Percentiles rank a stretch among this genome's conserved stretches.
Evolutionary conservation across 2,329 filamentous ascomycete genomes (phyloP).

Genomic region (Westerdykella ornata): DNA sequence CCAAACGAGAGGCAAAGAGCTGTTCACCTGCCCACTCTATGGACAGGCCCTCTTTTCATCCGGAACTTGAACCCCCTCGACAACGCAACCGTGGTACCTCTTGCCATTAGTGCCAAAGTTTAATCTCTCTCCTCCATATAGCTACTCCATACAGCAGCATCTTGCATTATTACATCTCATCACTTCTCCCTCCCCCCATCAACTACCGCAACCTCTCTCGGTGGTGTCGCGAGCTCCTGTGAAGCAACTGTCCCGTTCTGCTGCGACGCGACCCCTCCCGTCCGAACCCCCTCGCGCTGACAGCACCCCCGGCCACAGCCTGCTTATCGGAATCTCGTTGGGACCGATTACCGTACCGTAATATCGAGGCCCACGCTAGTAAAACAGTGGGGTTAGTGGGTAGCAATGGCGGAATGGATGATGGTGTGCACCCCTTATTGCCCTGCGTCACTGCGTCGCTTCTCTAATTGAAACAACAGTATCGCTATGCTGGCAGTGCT

Average conservation of each 20-base stretch:
- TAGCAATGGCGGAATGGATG: conserved; percentile 32
- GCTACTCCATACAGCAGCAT: not conserved
- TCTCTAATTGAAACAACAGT: conserved; percentile 21
- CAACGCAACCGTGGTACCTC: conserved; percentile 1
- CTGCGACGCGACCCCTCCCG: not conserved
- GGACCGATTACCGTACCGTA: conserved; percentile 17
- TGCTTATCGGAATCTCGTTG: conserved; percentile 28
- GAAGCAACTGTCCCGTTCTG: conserved; percentile 9
- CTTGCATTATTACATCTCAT: conserved; percentile 6
- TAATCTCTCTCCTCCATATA: conserved; percentile 8
- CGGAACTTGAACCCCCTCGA: conserved; percentile 2
- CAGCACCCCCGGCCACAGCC: conserved; percentile 20
- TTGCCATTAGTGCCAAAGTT: conserved; percentile 1
- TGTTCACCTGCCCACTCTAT: conserved; percentile 21
- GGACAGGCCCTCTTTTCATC: conserved; percentile 9
- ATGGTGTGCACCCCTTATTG: conserved; percentile 23
- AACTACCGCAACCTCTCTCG: conserved; percentile 4
- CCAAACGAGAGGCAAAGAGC: conserved; percentile 5
- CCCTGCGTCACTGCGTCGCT: conserved; percentile 2
- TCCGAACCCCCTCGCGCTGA: conserved; percentile 6
- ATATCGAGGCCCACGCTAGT: conserved; percentile 32
- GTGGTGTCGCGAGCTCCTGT: conserved; percentile 6
- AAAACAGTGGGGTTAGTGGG: conserved; percentile 31
- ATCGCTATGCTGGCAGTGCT: conserved; percentile 31
- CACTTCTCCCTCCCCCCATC: conserved; percentile 6